These are phyloP conservation scores for Suillus lakei DNA, from an alignment of 768 basidiomycete species.

Conservation along the genomic window DNA sequence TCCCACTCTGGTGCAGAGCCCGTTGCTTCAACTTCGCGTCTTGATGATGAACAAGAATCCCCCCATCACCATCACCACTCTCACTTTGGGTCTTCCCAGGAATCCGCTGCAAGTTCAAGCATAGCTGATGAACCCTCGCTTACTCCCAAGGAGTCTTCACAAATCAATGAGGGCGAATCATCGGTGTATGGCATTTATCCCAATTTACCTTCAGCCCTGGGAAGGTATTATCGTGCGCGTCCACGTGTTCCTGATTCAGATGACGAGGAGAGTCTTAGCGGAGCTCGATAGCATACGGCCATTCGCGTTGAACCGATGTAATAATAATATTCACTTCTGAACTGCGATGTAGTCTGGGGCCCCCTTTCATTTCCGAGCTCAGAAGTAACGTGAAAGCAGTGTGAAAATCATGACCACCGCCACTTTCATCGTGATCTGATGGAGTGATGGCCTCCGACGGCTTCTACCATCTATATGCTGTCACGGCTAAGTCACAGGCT, in stretches of 20 bases:
- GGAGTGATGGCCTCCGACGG: background rate
- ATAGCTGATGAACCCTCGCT: background rate
- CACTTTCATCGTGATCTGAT: slow-evolving; percentile 1
- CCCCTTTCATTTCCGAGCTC: background rate
- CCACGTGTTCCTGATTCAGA: background rate
- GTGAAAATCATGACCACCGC: background rate
- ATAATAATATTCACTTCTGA: background rate
- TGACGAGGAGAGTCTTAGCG: background rate
- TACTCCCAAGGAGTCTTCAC: background rate
- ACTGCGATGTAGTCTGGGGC: background rate
- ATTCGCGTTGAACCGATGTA: background rate
- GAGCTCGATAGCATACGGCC: background rate
- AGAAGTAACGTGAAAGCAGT: background rate
- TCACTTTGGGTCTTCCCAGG: background rate
- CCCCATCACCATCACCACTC: background rate
- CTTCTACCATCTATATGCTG: background rate
- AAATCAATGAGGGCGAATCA: too few relatives aligned
- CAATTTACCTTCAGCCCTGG: background rate
- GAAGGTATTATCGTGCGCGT: background rate
- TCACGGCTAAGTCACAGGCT: background rate
- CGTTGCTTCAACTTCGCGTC: background rate
- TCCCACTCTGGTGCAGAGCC: background rate
- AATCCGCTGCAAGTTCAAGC: background rate
- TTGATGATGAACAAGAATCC: background rate
- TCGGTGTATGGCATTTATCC: background rate